Evolutionary conservation across 176 grass and related monocot species (phyloP).

Genomic region (Urochloa ruziziensis): DNA sequence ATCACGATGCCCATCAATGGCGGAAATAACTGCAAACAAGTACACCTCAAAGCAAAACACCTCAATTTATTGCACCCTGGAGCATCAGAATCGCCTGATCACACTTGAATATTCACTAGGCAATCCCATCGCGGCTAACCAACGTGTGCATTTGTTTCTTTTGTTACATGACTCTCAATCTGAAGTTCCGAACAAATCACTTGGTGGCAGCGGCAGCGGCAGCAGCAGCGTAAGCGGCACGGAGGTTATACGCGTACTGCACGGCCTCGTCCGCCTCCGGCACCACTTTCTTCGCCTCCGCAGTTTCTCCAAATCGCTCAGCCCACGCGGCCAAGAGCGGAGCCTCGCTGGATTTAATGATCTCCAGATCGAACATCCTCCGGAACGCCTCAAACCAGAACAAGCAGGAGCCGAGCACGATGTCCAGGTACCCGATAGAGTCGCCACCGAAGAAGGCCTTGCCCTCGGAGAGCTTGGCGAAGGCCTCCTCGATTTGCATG

Average conservation of each 20-base stretch:
- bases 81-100: not conserved
- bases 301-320: not conserved
- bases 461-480: conserved; percentile 8
- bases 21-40: not conserved
- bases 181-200: not conserved
- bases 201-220: not conserved
- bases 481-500: conserved; percentile 18
- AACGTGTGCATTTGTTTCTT: not conserved
- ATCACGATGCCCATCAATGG: no score
- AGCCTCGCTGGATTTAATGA: conserved; percentile 12
- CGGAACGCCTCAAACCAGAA: conserved; percentile 16
- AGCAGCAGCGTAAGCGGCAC: not conserved
- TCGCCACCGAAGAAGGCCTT: conserved; percentile 44
- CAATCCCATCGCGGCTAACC: no score
- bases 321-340: conserved; percentile 45
- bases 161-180: not conserved
- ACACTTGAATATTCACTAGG: not conserved
- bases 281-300: conserved; percentile 8
- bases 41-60: not conserved
- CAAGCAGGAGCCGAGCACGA: conserved; percentile 31
- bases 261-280: conserved; percentile 13
- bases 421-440: conserved; percentile 27
- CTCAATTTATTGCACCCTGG: not conserved
- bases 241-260: not conserved
- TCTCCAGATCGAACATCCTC: not conserved